These are phyloP conservation scores for Saccharomycopsis selenospora DNA, from an alignment of 805 yeast genomes.

Conservation along the genomic window DNA sequence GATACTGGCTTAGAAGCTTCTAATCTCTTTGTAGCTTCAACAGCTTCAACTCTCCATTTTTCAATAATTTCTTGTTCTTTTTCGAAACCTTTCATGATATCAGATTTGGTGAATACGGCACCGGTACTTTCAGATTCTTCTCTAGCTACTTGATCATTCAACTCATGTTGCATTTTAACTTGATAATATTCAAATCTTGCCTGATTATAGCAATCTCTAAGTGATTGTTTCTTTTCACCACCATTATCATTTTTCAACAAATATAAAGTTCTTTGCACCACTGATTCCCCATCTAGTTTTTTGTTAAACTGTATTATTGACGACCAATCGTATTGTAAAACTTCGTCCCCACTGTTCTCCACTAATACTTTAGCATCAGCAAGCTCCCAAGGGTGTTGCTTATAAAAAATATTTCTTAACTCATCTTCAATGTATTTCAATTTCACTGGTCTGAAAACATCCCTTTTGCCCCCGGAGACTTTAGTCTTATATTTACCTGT, in stretches of 20 bases:
- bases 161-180: conserved; percentile 75
- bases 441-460: conserved; percentile 45
- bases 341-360: conserved; percentile 64
- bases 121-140: conserved; percentile 90
- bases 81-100: conserved; percentile 59
- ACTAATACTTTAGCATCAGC: conserved; percentile 80
- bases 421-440: conserved; percentile 68
- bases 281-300: conserved; percentile 84
- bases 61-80: conserved; percentile 66
- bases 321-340: conserved; percentile 61
- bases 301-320: conserved; percentile 62
- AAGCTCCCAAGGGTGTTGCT: conserved; percentile 97
- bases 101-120: conserved; percentile 55
- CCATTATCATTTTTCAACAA: conserved; percentile 34
- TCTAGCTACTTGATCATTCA: conserved; percentile 57
- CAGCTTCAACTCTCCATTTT: conserved; percentile 68
- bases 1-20: conserved; percentile 44
- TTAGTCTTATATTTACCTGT: conserved; percentile 39
- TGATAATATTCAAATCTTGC: conserved; percentile 86
- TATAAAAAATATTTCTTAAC: conserved; percentile 72
- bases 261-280: conserved; percentile 66
- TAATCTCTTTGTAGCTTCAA: conserved; percentile 49
- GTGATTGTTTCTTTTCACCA: conserved; percentile 25
- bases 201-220: conserved; percentile 69
- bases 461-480: conserved; percentile 30